Percentiles rank a stretch among this genome's conserved stretches.
phyloP scores from a whole-genome alignment of 2,329 filamentous ascomycete species.

The Hymenoscyphus infarciens region DNA sequence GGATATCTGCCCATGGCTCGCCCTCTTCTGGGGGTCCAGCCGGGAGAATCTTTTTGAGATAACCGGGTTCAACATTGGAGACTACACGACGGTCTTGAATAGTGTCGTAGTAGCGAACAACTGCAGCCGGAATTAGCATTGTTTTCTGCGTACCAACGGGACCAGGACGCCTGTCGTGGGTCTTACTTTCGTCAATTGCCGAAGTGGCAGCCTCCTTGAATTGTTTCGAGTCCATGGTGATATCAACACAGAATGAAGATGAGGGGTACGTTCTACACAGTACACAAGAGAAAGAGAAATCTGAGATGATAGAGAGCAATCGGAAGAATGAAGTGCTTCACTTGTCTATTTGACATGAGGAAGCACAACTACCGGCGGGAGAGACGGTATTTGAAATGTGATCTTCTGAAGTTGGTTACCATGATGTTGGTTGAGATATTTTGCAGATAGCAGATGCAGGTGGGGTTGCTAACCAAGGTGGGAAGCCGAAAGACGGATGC shows the following conservation, averaged over 20 bases:
- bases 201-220: constrained; percentile 75
- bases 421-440: too few species aligned
- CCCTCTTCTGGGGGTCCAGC: constrained; percentile 58
- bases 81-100: constrained; percentile 69
- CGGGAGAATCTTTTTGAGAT: constrained; percentile 77
- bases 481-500: not conserved
- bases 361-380: not conserved
- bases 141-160: not conserved
- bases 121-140: constrained; percentile 42
- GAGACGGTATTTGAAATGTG: not conserved
- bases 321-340: not conserved
- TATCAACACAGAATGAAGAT: not conserved
- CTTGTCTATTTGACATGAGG: not conserved
- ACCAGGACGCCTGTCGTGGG: not conserved
- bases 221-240: constrained; percentile 69
- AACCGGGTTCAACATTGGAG: constrained; percentile 77
- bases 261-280: not conserved
- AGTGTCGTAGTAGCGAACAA: constrained; percentile 79
- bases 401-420: not conserved
- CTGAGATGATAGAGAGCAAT: not conserved
- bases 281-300: not conserved
- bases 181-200: constrained; percentile 77
- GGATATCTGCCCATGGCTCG: constrained; percentile 75
- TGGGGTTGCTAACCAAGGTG: too few species aligned
- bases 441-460: too few species aligned